Percentiles rank a stretch among this genome's conserved stretches.
These are phyloP conservation scores for Boletales sp. DNA, from an alignment of 768 basidiomycete species.

Conservation along the genomic window DNA sequence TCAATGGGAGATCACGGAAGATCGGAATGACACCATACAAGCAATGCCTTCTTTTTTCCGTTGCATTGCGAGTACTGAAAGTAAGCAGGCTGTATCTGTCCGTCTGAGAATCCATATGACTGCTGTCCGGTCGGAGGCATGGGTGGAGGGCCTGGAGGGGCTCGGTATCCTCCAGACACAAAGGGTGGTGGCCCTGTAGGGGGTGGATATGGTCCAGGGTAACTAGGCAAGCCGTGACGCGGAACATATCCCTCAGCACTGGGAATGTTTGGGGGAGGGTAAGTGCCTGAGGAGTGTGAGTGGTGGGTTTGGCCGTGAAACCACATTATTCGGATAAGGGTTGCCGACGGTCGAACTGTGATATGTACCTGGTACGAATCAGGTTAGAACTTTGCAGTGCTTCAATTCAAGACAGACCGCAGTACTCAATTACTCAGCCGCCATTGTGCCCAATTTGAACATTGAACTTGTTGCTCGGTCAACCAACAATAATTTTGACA, in stretches of 20 bases:
- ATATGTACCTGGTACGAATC: too few relatives aligned
- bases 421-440: too few relatives aligned
- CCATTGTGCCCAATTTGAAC: too few relatives aligned
- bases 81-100: constrained; percentile 51
- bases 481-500: too few relatives aligned
- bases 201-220: constrained; percentile 10
- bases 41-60: constrained; percentile 84
- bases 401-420: too few relatives aligned
- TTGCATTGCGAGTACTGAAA: constrained; percentile 91
- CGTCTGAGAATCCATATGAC: constrained; percentile 52
- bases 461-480: too few relatives aligned
- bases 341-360: too few relatives aligned
- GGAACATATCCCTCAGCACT: constrained; percentile 23
- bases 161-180: constrained; percentile 7
- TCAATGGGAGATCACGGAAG: neutral
- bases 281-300: too few relatives aligned
- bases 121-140: constrained; percentile 57
- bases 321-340: too few relatives aligned
- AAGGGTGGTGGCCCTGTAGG: constrained; percentile 9
- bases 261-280: too few relatives aligned
- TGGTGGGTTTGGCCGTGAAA: too few relatives aligned
- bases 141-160: constrained; percentile 38
- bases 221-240: constrained; percentile 5
- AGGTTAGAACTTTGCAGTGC: too few relatives aligned
- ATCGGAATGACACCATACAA: constrained; percentile 43